Base-by-base conservation (phyloP, 768 basidiomycete genomes). In the Hygrocybe coccinea region DNA sequence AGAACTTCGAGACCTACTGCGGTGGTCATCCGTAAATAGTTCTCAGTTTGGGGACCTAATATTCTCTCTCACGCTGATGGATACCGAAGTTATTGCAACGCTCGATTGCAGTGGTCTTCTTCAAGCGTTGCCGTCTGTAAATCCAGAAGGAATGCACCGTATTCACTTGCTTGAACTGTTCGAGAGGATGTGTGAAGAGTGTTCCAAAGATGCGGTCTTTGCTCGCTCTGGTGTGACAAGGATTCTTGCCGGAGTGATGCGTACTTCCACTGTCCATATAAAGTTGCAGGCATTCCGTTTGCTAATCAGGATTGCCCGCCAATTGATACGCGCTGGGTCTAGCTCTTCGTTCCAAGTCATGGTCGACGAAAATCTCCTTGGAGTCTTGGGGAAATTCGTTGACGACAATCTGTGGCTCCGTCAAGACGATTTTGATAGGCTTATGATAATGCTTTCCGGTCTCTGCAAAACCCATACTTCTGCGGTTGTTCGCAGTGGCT, bases 381-480 rank as follows among this genome's bases (percentile, higher is more conserved):
- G 10, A 14, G 49, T 37, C 15, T 21, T 25, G 5, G 38, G 36
- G 7, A 36, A 44, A 14, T 56, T 56, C 55, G 43, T 56, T 22
- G 49, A 56, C 14, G 50, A 45, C 29, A 48, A 48, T 2, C 38
- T 48, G 29, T 50, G 39, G 5, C 43, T 56, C 48, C 41, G 41
- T 14, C 55, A 56, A 56, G 55, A 45, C 19, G 55, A 56, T 21
- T 11, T 56, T 15, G 55, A 56, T 22, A 22, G 50, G 15, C 51
- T 49, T 49, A 29, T 56, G n/a, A 17, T 22, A 11, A 52, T 44
- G 29, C 29, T 29, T 4, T 29, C 29, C 29, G 29, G 8, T 29
- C 29, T 29, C 8, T 29, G 29, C 29, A 29, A 29, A 29, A 29
- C 29, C 29, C 29, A 29, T 29, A 29, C 29, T 29, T 29, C 29